Conservation (phyloP, 768 basidiomycete species). For the Scleroderma bovista region DNA sequence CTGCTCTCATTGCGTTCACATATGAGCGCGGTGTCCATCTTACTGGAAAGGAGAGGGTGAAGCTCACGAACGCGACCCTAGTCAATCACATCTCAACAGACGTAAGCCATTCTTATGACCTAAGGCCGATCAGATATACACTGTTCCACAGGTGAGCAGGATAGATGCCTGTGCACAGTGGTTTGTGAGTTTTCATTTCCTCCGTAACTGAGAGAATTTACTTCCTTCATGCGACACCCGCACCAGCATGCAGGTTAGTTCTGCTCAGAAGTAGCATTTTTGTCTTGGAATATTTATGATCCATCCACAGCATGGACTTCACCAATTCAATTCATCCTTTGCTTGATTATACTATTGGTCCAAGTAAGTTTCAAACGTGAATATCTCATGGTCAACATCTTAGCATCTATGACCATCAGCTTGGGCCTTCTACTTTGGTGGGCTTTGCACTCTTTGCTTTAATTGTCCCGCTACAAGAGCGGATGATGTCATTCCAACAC, state of each 20-base stretch:
- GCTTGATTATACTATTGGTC: conserved; percentile 51
- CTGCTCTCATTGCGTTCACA: conserved; percentile 61
- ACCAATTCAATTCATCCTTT: conserved; percentile 57
- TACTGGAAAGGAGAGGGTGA: conserved; percentile 58
- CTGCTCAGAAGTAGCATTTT: background rate
- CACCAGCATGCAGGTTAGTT: conserved; percentile 37
- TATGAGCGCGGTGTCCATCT: conserved; percentile 66
- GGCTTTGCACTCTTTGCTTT: conserved; percentile 64
- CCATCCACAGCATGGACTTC: conserved; percentile 51
- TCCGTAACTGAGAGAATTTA: background rate
- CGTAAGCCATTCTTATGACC: conserved; percentile 32
- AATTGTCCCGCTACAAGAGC: conserved; percentile 57
- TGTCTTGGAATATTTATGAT: background rate
- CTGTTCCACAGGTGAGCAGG: conserved; percentile 39
- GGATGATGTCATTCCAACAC: conserved; percentile 56
- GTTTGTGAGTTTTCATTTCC: conserved; percentile 46
- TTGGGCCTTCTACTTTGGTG: conserved; percentile 65
- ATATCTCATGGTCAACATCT: background rate
- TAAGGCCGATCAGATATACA: background rate
- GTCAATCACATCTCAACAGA: conserved; percentile 64
- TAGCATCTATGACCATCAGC: conserved; percentile 27
- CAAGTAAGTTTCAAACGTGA: conserved; percentile 36
- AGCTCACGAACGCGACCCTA: conserved; percentile 54
- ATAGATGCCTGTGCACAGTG: conserved; percentile 62
- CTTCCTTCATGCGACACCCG: background rate